Evolutionary conservation across 805 yeast species (phyloP).

Genomic region (Candida gorgasii): DNA sequence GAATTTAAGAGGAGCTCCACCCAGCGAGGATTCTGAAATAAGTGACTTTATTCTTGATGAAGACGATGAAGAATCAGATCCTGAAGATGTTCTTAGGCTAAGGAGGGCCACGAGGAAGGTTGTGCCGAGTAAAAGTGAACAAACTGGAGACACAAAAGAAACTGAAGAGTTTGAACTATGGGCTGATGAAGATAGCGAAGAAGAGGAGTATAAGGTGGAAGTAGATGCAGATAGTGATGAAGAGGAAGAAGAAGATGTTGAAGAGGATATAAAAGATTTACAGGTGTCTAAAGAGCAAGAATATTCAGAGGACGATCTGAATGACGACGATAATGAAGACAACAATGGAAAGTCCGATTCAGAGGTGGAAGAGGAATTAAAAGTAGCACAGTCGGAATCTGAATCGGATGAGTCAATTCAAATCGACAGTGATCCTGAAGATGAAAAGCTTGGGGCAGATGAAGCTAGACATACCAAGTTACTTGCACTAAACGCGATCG

Average conservation of each 20-base stretch:
- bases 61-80: background rate
- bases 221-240: background rate
- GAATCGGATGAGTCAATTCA: background rate
- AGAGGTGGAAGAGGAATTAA: background rate
- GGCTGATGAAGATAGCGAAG: background rate
- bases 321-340: conserved; percentile 37
- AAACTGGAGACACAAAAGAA: no score
- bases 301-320: background rate
- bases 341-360: no score
- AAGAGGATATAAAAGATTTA: background rate
- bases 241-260: background rate
- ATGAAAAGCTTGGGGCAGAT: background rate
- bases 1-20: background rate
- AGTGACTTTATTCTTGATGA: background rate
- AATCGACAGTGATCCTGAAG: background rate
- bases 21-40: background rate
- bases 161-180: background rate
- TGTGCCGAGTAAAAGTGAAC: no score
- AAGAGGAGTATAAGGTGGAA: background rate
- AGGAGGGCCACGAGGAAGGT: background rate
- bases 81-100: background rate
- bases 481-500: background rate
- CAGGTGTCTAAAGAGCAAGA: background rate
- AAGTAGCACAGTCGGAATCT: background rate
- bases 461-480: background rate